Conservation (phyloP, 495 filamentous ascomycete genomes). For the Neurospora cerealis region DNA sequence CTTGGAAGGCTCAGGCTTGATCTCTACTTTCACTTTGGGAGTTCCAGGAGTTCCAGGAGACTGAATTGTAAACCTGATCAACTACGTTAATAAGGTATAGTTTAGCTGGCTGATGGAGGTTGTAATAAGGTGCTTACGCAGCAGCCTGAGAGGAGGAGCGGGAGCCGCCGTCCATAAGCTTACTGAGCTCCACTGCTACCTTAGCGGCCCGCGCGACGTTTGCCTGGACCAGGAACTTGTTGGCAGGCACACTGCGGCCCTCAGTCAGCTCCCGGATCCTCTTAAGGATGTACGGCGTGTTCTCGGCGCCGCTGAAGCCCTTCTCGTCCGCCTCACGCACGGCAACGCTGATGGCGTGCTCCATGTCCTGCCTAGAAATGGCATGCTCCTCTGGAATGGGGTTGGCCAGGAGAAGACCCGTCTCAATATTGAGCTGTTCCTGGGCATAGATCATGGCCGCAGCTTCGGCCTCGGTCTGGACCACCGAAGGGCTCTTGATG, state of each 20-base stretch:
- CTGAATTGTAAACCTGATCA: not conserved
- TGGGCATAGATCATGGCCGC: conserved; percentile 63
- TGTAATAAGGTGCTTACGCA: not conserved
- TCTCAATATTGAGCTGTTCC: conserved; percentile 52
- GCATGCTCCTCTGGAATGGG: conserved; percentile 65
- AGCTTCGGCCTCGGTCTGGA: conserved; percentile 68
- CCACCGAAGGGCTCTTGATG: conserved; percentile 60
- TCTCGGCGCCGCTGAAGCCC: conserved; percentile 62
- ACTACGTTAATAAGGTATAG: not conserved
- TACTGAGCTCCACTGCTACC: conserved; percentile 66
- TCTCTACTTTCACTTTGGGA: not conserved
- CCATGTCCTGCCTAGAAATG: conserved; percentile 64
- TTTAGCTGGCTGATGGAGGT: not conserved
- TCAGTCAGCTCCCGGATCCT: conserved; percentile 74
- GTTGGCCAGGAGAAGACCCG: conserved; percentile 78
- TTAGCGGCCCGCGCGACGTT: conserved; percentile 75
- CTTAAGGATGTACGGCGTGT: conserved; percentile 78
- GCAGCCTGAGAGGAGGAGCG: not conserved
- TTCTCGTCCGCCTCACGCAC: conserved; percentile 58
- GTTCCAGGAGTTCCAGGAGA: not conserved
- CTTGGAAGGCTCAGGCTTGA: not conserved
- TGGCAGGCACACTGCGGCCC: conserved; percentile 62
- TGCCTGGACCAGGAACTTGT: conserved; percentile 63
- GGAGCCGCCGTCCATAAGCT: conserved; percentile 29
- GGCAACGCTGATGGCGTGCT: conserved; percentile 61